Evolutionary conservation across 371 early-diverging fungal species (phyloP).

Genomic region (Saksenaea vasiformis): DNA sequence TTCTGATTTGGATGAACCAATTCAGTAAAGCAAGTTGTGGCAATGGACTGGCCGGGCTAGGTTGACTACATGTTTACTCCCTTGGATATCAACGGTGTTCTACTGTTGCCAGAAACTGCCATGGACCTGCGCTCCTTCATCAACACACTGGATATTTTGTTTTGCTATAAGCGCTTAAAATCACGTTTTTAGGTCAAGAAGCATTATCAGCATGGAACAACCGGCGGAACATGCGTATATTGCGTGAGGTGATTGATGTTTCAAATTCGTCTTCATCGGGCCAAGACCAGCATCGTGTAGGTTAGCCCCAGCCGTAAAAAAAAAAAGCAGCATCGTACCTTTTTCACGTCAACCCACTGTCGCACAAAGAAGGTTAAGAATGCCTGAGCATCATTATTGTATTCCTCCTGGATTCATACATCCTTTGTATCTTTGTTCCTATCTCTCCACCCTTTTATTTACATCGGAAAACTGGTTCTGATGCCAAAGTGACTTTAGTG

Average conservation of each 20-base stretch:
- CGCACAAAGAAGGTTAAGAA: neutral
- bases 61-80: constrained; percentile 2
- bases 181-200: neutral
- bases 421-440: constrained; percentile 1
- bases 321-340: neutral
- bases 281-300: neutral
- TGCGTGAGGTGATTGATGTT: constrained; percentile 2
- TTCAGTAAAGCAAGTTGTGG: constrained; percentile 2
- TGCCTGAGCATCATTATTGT: neutral
- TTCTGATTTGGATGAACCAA: neutral
- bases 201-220: constrained; percentile 5
- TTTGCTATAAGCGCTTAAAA: neutral
- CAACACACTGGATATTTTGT: neutral
- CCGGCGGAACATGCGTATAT: neutral
- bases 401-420: neutral
- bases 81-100: neutral
- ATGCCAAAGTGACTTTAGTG: too few species aligned
- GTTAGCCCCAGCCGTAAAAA: too few species aligned
- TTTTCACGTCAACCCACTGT: neutral
- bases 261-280: neutral
- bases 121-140: neutral
- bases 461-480: too few species aligned
- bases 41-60: constrained; percentile 7
- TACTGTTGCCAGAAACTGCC: constrained; percentile 1
- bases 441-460: neutral